Conservation (phyloP, 2,329 filamentous ascomycete genomes). For the Didymella pomorum region DNA sequence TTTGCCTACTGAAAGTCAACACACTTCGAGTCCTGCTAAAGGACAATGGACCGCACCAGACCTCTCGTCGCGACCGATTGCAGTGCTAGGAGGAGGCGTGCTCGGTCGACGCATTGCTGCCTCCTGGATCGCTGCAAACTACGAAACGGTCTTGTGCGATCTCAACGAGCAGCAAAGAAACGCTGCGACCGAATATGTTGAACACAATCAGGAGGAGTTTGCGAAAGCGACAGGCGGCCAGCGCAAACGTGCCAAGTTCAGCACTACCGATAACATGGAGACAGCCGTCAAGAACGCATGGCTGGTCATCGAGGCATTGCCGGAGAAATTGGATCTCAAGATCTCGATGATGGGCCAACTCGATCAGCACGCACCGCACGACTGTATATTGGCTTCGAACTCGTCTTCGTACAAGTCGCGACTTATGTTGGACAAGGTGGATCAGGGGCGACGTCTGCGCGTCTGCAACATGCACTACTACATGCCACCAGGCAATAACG, state of each 20-base stretch:
- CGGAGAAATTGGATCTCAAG: constrained; percentile 61
- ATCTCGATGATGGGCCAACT: constrained; percentile 58
- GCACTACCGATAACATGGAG: constrained; percentile 33
- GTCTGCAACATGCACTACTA: constrained; percentile 60
- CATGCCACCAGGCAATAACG: constrained; percentile 54
- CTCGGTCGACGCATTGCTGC: constrained; percentile 23
- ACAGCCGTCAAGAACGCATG: constrained; percentile 57
- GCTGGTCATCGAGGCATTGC: constrained; percentile 64
- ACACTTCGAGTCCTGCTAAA: neutral
- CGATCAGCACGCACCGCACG: constrained; percentile 52
- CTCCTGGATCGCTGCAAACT: constrained; percentile 23
- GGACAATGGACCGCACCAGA: constrained; percentile 17
- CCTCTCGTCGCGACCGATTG: constrained; percentile 15
- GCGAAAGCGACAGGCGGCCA: constrained; percentile 3
- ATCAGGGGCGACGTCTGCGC: constrained; percentile 41
- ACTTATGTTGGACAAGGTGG: constrained; percentile 58
- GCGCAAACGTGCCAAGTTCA: neutral
- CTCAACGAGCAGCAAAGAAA: constrained; percentile 20
- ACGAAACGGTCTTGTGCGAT: constrained; percentile 20
- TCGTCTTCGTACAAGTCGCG: constrained; percentile 62
- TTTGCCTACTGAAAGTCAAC: neutral
- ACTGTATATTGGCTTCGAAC: constrained; percentile 61
- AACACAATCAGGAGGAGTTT: constrained; percentile 15
- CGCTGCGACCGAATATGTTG: constrained; percentile 19
- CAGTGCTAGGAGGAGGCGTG: constrained; percentile 24